Evolutionary conservation across 345 rosid genomes (phyloP), one percentile per base, ranked within the genome.

Genomic region (Melaleuca quinquenervia): DNA sequence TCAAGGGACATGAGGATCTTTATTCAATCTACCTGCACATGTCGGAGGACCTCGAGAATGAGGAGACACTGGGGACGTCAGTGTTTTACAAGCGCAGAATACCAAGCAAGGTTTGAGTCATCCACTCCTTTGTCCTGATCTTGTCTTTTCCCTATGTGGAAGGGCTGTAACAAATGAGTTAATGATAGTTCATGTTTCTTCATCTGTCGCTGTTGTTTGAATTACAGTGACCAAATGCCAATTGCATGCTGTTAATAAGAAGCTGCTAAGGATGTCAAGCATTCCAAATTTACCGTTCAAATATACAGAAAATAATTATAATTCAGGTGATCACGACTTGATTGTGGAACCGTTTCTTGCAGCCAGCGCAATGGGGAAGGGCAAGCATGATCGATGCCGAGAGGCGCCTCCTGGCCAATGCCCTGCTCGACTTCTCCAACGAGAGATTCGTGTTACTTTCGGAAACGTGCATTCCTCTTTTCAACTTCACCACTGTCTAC

Each of bases 301-400:
- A n/a, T 12, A 26, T n/a, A 16, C 32, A 58, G 8, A 58, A 58
- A 58, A n/a, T 58, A 58, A 58, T 58, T 58, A 41, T 32, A 52
- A 8, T 29, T 50, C 50, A 21, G 49, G 45, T 20, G 22, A 84
- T n/a, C 54, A 14, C 22, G 48, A 50, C 50, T 24, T 20, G 52
- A 74, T 29, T 50, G 49, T 7, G 54, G 32, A 29, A 16, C 18
- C 24, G 5, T 45, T 27, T 11, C 36, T 50, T 90, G 90, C 94
- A 96, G 99, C 88, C 87, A 52, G 99, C 92, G 14, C 82, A 64
- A 78, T 96, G 98, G 99, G 99, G 99, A 75, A 58, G 88, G 10
- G 97, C 92, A 6, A 94, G 91, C 82, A 94, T 96, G 98, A 87
- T 96, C 1, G 99, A 96, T 90, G 98, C 98, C 8, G 99, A 96